Evolutionary conservation across 2,329 filamentous ascomycete species (phyloP), one percentile per base, ranked within the genome.

Genomic region (Microdochium paspali): DNA sequence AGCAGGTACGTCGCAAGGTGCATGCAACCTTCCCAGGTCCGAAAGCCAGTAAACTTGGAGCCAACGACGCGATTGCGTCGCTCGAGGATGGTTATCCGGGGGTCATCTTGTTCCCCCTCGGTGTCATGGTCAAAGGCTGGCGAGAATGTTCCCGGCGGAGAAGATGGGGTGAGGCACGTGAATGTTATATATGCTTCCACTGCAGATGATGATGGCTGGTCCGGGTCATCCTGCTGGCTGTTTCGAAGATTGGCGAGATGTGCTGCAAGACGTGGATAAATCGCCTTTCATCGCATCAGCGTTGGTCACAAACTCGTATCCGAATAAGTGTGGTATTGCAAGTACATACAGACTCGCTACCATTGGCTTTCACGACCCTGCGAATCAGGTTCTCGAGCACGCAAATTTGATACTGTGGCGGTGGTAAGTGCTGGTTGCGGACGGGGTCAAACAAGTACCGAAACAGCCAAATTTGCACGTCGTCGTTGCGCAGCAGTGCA

Each of bases 1-100:
- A 72, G 62, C 2, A 86, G 68, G 57, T 79, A 85, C 2, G 76
- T 72, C 10, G 73, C 81, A 2, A 86, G 72, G 54, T 84, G 77
- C 3, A 86, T 65, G 6, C 82, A 78, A 4, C 79, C 82, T 63
- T 85, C 82, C 83, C 83, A 86, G 2, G 83, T 87, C 31, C 82
- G 73, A 44, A 82, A 77, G 0, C 83, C 83, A 0, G 82, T 85
- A 2, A 77, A 83, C 10, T 77, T 75, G 5, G 76, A 76, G 4
- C 77, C 73, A 12, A 71, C 73, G 44, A 80, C 69, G 20, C 80
- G 57, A 59, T 75, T 66, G 57, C 77, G 63, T 62, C 69, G 62
- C 63, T 82, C 71, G 51, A 81, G 62, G 47, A 82, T 64, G 52
- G 78, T 73, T 54, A 82, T 44, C 54, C 69, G 53, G 56, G 65